Conservation (phyloP, 2,329 filamentous ascomycete genomes). For the Verticillium dahliae region DNA sequence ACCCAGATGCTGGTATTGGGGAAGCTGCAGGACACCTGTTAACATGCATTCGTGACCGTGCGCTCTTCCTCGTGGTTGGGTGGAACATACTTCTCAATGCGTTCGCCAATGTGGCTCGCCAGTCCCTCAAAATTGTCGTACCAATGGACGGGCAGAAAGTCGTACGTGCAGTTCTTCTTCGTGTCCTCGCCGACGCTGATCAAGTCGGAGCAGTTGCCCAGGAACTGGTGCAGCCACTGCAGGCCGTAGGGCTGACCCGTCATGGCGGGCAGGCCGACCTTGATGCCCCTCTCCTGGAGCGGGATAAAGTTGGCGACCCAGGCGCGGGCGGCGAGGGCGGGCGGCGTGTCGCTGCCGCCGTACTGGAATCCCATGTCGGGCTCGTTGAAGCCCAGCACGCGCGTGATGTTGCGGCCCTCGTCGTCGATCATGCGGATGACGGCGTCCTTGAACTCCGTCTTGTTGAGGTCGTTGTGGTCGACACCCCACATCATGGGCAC, state of each 20-base stretch:
- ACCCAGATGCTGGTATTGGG: slow-evolving; percentile 64
- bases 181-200: slow-evolving; percentile 33
- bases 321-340: slow-evolving; percentile 54
- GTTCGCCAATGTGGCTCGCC: slow-evolving; percentile 58
- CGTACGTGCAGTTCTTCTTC: slow-evolving; percentile 50
- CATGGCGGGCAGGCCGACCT: slow-evolving; percentile 64
- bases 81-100: slow-evolving; percentile 34
- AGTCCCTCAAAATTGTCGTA: slow-evolving; percentile 65
- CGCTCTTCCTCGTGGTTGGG: slow-evolving; percentile 2
- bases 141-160: slow-evolving; percentile 61
- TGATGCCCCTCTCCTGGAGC: slow-evolving; percentile 55
- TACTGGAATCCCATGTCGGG: slow-evolving; percentile 52
- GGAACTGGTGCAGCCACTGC: slow-evolving; percentile 49
- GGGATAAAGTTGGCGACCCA: slow-evolving; percentile 71
- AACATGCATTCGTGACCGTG: slow-evolving; percentile 11
- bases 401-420: slow-evolving; percentile 51
- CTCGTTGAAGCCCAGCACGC: slow-evolving; percentile 75
- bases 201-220: slow-evolving; percentile 51
- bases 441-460: slow-evolving; percentile 54
- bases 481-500: slow-evolving; percentile 77
- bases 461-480: slow-evolving; percentile 31
- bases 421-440: slow-evolving; percentile 48
- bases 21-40: slow-evolving; percentile 32
- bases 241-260: slow-evolving; percentile 56
- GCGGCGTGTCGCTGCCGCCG: slow-evolving; percentile 58